Evolutionary conservation across 306 rosid species (phyloP), one percentile per base, ranked within the genome.

Genomic region (Trichosanthes truncata): DNA sequence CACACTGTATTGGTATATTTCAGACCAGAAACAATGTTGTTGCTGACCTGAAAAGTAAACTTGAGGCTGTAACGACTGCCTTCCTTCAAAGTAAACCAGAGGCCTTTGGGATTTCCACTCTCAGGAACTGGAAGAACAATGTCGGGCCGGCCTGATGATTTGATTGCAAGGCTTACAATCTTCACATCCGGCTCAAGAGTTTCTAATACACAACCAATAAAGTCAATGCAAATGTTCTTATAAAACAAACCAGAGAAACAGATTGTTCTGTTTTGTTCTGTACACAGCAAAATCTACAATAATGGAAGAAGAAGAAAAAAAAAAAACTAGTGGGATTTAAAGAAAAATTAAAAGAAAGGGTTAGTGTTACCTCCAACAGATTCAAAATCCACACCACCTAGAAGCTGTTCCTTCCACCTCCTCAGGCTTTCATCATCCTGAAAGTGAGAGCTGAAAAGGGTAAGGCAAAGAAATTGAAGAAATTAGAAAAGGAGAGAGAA

Each of bases 391-490:
- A 94, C 95, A 82, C 86, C 85, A 84, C 98, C 97, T 83, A 94
- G 94, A 86, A 94, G 98, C 87, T 94, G 98, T 76, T 94, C 97
- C 86, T 92, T 94, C 98, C 98, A 94, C 86, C 91, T 88, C 89
- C 91, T 87, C 67, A 94, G 86, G 86, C 98, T 94, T 87, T 92
- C 97, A 82, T 94, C 98, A 84, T 94, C 97, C 97, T 92, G 78
- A 33, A 31, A 46, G 40, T 11, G 68, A 59, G 2, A 26, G 8
- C 35, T 25, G 3, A 48, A 41, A 48, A 49, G n/a, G 55, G n/a
- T 17, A 49, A 49, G 18, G n/a, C 12, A 17, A 14, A 25, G 18
- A 14, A 62, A 15, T 1, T 3, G 45, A 35, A 65, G 11, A 31
- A 17, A 35, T 31, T 63, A 8, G 17, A 35, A 8, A 61, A 0